phyloP scores from a whole-genome alignment of 208 protist species.

The Zelonia costaricensis region DNA sequence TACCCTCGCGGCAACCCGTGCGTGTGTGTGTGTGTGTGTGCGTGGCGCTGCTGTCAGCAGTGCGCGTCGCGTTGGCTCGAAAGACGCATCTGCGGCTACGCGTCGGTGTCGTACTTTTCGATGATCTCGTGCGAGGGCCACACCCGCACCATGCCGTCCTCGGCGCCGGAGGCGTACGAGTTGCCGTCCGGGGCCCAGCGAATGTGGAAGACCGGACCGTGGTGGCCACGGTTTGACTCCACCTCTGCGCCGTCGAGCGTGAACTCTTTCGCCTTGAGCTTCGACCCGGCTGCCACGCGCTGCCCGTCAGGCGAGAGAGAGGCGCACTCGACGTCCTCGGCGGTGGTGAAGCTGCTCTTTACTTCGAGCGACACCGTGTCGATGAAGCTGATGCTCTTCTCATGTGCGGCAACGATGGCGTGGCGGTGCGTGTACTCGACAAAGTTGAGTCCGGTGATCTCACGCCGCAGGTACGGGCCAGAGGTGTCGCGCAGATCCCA shows the following conservation, averaged over 20 bases:
- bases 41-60: too few relatives aligned
- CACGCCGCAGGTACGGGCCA: slow-evolving; percentile 68
- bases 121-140: slow-evolving; percentile 92
- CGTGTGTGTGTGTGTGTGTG: too few relatives aligned
- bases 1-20: too few relatives aligned
- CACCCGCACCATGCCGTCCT: slow-evolving; percentile 92
- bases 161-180: slow-evolving; percentile 86
- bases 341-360: slow-evolving; percentile 71
- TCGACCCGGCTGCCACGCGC: slow-evolving; percentile 83
- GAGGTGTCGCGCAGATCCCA: slow-evolving; percentile 92
- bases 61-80: too few relatives aligned
- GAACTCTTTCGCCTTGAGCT: slow-evolving; percentile 92
- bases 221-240: slow-evolving; percentile 89
- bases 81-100: too few relatives aligned
- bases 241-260: slow-evolving; percentile 81
- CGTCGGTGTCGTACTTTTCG: slow-evolving; percentile 66
- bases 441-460: slow-evolving; percentile 87
- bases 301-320: slow-evolving; percentile 86
- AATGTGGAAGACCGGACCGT: slow-evolving; percentile 92
- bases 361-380: slow-evolving; percentile 83
- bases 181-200: slow-evolving; percentile 88
- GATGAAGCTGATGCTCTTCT: slow-evolving; percentile 89
- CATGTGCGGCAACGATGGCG: slow-evolving; percentile 80
- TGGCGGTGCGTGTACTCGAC: slow-evolving; percentile 89
- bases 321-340: slow-evolving; percentile 87